Evolutionary conservation across 768 basidiomycete species (phyloP).

Genomic region (Tylopilus intermedius): DNA sequence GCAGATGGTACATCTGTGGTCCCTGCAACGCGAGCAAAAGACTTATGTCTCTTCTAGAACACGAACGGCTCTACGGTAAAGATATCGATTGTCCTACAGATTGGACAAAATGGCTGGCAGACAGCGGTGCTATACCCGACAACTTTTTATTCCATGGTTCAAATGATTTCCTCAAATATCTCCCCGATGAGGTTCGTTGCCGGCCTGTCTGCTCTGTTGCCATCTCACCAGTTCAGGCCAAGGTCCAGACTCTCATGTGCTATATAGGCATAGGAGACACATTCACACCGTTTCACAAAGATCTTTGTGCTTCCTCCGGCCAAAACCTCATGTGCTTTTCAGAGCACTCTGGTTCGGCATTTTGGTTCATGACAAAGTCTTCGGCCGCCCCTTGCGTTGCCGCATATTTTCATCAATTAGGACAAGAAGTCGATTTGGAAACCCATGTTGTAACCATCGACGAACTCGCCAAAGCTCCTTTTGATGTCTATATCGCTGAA

Average conservation of each 20-base stretch:
- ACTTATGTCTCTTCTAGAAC: slow-evolving; percentile 35
- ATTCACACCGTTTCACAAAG: slow-evolving; percentile 81
- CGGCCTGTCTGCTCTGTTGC: neutral
- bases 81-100: slow-evolving; percentile 62
- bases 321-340: slow-evolving; percentile 87
- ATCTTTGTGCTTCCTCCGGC: slow-evolving; percentile 77
- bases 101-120: slow-evolving; percentile 62
- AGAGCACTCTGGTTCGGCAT: slow-evolving; percentile 65
- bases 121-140: slow-evolving; percentile 45
- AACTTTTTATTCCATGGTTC: slow-evolving; percentile 47
- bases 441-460: slow-evolving; percentile 57
- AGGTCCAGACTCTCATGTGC: slow-evolving; percentile 78
- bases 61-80: slow-evolving; percentile 69
- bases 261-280: slow-evolving; percentile 81
- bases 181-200: slow-evolving; percentile 47
- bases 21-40: neutral
- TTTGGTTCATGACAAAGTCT: slow-evolving; percentile 82
- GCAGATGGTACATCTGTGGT: slow-evolving; percentile 33
- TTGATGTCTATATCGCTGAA: slow-evolving; percentile 63
- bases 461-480: slow-evolving; percentile 61
- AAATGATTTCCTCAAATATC: slow-evolving; percentile 54
- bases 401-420: slow-evolving; percentile 49
- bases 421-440: slow-evolving; percentile 63
- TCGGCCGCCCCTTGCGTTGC: slow-evolving; percentile 51
- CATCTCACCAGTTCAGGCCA: slow-evolving; percentile 36